Evolutionary conservation across 2,329 filamentous ascomycete species (phyloP), one percentile per base, ranked within the genome.

Genomic region (Chlorencoelia australis): DNA sequence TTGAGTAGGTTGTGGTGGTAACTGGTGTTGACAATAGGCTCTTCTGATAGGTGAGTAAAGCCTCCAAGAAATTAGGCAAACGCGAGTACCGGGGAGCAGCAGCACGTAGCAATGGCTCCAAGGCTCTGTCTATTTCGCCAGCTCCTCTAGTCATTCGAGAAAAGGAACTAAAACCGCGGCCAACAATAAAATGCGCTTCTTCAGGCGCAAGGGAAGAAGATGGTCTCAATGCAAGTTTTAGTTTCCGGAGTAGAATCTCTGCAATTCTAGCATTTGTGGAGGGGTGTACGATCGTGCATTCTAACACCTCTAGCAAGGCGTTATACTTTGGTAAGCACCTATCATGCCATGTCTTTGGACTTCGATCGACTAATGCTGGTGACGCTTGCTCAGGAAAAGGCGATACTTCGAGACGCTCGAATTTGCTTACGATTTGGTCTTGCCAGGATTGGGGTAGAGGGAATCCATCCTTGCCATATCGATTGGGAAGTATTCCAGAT

Each of bases 131-230:
- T 5, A 79, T 57, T 9, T 69, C 65, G 1, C 66, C 69, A n/a
- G 72, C 64, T 4, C 69, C 66, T 42, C 67, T 69, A 35, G 69
- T 75, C 67, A 84, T 75, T 32, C 73, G 67, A 17, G 85, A 66
- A 48, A 87, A 84, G 4, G 79, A 73, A 40, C 73, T 74, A 51
- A 91, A 85, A 0, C 82, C 84, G 46, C 78, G 77, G 7, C 81
- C 82, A 39, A 80, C 68, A 33, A 84, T 82, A 46, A 91, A 86
- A 22, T 74, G 68, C n/a, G 75, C 72, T 52, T 79, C 71, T 43
- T 79, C 71, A 3, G 72, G 74, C 2, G 69, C 66, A 34, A 75
- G 59, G 8, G 69, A 67, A 5, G 70, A 70, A 2, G 73, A 74
- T 6, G 76, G 74, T 14, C 73, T 65, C 29, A 85, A 60, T 0